A percentile compares a stretch with the other conserved stretches of the same genome.
Evolutionary conservation across 495 filamentous ascomycete genomes (phyloP).

Genomic region (Aspergillus ostianus): DNA sequence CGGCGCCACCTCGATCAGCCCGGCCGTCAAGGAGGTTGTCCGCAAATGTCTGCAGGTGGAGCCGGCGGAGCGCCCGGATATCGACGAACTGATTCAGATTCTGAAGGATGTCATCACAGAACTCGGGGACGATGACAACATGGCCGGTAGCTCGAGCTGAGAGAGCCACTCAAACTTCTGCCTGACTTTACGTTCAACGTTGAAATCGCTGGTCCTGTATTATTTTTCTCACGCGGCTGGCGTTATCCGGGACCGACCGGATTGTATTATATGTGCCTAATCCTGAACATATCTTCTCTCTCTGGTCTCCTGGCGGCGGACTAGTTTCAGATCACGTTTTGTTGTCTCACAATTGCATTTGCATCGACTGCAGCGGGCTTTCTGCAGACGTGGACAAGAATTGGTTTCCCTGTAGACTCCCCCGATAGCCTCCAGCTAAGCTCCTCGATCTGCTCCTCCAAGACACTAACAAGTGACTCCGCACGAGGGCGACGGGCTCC

Average conservation of each 20-base stretch:
- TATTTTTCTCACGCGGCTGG: neutral
- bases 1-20: slow-evolving; percentile 55
- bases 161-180: neutral
- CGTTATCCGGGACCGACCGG: neutral
- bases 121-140: slow-evolving; percentile 61
- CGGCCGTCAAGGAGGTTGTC: slow-evolving; percentile 79
- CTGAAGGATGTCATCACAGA: slow-evolving; percentile 72
- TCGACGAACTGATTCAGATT: slow-evolving; percentile 81
- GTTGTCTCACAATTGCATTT: neutral
- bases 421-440: neutral
- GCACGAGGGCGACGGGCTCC: neutral
- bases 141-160: slow-evolving; percentile 29
- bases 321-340: neutral
- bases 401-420: neutral
- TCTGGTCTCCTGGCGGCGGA: neutral
- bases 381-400: neutral
- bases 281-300: slow-evolving; percentile 12
- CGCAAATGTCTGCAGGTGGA: slow-evolving; percentile 89
- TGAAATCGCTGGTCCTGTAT: neutral
- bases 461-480: neutral
- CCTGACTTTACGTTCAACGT: neutral
- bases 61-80: slow-evolving; percentile 84
- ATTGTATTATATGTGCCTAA: slow-evolving; percentile 14
- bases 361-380: neutral
- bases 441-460: neutral